Evolutionary conservation across 768 basidiomycete genomes (phyloP), one percentile per base, ranked within the genome.

Genomic region (Calocybe cyanea): DNA sequence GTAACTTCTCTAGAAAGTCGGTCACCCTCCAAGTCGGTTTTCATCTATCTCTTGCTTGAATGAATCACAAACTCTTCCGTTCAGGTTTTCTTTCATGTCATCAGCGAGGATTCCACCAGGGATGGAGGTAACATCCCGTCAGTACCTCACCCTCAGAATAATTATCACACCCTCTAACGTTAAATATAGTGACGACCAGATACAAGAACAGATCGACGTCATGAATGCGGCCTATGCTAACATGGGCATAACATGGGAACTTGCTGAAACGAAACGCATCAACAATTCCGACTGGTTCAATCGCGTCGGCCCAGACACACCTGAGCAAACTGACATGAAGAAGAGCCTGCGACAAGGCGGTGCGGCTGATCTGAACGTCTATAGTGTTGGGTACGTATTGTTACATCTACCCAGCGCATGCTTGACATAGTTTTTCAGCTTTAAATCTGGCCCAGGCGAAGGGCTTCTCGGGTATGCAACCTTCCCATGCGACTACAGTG

Each of bases 401-500:
- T 6, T n/a, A 35, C 47, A 1, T 18, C 14, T 34, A 41, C 21
- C 55, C n/a, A 44, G 39, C 41, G 36, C 54, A 20, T 48, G 33
- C 25, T 49, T 51, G 38, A 20, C 24, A 4, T 23, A 49, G 20
- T 21, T 59, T 4, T 43, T 44, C 23, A 60, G 58, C 2, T 55
- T 54, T 46, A n/a, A 60, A 54, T n/a, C 59, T 55, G 23, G 50
- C 62, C 13, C 62, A 62, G 18, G 60, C n/a, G n/a, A n/a, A n/a
- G n/a, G n/a, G n/a, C n/a, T 72, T 13, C 64, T 77, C 21, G 75
- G 76, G 2, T 77, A 76, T 54, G 54, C 72, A 7, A 72, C 75
- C 8, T 70, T 76, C 53, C 77, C 76, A 3, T 62, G 54, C 9
- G 52, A 56, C 41, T 76, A 71, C 59, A 19, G 47, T 2, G 34